Evolutionary conservation across 164 flowering plant genomes (phyloP), one percentile per base, ranked within the genome.

Genomic region (Akebia trifoliata): DNA sequence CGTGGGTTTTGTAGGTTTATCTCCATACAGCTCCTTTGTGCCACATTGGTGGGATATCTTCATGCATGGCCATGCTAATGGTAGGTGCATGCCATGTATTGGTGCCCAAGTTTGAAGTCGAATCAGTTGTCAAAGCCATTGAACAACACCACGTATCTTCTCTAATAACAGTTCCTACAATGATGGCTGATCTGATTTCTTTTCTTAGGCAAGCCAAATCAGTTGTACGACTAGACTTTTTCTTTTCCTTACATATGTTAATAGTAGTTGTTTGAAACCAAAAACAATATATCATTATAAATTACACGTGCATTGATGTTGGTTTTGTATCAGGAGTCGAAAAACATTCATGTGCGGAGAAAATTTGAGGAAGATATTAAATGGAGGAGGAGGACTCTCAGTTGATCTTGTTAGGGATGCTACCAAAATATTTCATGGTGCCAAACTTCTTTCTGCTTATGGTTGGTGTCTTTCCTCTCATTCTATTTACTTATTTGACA

Each of bases 11-110:
- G 61, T 69, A 92, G 98, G 86, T 89, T 15, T 93, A 93, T 73
- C 74, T 89, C 69, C 98, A 93, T 55, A 81, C 98, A 47, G 85
- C 98, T 66, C 96, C 97, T 22, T 57, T 93, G 50, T 87, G 96
- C 60, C 98, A 93, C 70, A 84, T 93, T 43, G 98, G 98, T 42
- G 98, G 95, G 48, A 74, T 93, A 54, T 93, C 98, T 25, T 89
- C 98, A n/a, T 91, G 92, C 47, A 21, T 93, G 72, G 84, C 98
- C 50, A 78, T 85, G 82, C 69, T 89, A 59, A 85, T 93, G 90
- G 76, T 72, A 21, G 95, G 92, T 62, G 95, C 78, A 53, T 74
- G 79, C 72, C 95, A 93, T 77, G 77, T 93, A 25, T 57, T 93
- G 35, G 56, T 78, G 28, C 88, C 97, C 8, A 93, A 84, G 72